Base-by-base conservation (phyloP, 257 asterid species). In the Solanum dulcamara region DNA sequence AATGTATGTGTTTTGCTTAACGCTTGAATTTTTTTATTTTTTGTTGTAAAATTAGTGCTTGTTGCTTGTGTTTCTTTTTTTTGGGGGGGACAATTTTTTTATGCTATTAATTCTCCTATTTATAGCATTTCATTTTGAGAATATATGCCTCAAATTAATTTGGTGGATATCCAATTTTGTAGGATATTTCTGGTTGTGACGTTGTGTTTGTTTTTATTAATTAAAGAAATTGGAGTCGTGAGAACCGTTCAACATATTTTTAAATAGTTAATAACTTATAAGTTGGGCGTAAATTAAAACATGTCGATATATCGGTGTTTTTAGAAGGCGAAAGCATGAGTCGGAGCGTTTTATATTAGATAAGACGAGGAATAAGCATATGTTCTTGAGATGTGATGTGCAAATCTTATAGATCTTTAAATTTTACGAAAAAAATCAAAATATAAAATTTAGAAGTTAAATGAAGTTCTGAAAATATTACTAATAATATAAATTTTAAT, bases 281-380 rank as follows among this genome's bases (percentile, higher is more conserved):
- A 57, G 22, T 57, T 13, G 0, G 0, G 0, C 0, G 24, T 0
- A 51, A n/a, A n/a, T n/a, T n/a, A n/a, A 51, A 51, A 51, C 28
- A 55, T 22, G 28, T 55, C 8, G n/a, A 55, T 55, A 55, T 55
- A 20, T 7, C 5, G 2, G 6, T 55, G 62, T 20, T 55, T 55
- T 55, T 22, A 22, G 20, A 22, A 55, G 64, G 64, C 2, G 64
- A 13, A 55, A 55, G 26, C 6, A 46, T 46, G 53, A 14, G 18
- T 46, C 53, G 3, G 7, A 48, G 55, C 20, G 24, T 18, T n/a
- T n/a, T n/a, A 53, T 38, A 7, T 38, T 4, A n/a, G n/a, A n/a
- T n/a, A n/a, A n/a, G n/a, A n/a, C n/a, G n/a, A n/a, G n/a, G n/a
- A n/a, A n/a, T n/a, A n/a, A n/a, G n/a, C n/a, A n/a, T n/a, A n/a